Conservation (phyloP, 768 basidiomycete genomes). For the Suillus weaverae region DNA sequence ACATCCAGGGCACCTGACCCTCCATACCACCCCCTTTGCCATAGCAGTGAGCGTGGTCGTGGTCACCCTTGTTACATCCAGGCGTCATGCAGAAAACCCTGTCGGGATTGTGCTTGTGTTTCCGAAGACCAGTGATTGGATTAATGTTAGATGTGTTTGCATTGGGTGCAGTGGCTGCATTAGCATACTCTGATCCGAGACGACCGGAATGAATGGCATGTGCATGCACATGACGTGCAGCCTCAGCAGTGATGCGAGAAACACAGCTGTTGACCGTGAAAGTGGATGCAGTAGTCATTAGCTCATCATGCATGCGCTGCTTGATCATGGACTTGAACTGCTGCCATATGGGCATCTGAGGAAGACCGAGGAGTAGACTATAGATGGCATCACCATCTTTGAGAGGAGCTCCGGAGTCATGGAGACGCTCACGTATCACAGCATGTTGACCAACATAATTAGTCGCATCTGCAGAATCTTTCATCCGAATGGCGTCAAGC, state of each 20-base stretch:
- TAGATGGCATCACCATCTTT: not conserved
- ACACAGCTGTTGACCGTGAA: not conserved
- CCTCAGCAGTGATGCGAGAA: not conserved
- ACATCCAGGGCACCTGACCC: too few relatives aligned
- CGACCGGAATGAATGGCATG: not conserved
- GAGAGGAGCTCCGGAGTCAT: not conserved
- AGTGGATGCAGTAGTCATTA: not conserved
- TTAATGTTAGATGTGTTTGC: too few relatives aligned
- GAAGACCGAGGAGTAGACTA: not conserved
- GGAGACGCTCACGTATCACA: fast-evolving
- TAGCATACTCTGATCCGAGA: not conserved
- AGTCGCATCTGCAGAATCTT: not conserved
- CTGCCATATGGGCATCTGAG: not conserved
- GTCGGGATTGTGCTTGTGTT: too few relatives aligned
- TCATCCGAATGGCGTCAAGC: not conserved
- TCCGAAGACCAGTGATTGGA: too few relatives aligned
- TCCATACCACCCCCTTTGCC: too few relatives aligned
- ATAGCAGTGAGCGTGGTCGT: too few relatives aligned
- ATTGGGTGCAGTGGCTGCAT: too few relatives aligned
- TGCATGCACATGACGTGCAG: not conserved
- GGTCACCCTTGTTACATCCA: too few relatives aligned
- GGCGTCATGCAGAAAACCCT: too few relatives aligned
- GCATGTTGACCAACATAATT: not conserved
- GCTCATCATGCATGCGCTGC: not conserved
- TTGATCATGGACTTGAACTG: not conserved